Conservation (phyloP, 1,139 yeast genomes). For the Saccharomyces hybrid region DNA sequence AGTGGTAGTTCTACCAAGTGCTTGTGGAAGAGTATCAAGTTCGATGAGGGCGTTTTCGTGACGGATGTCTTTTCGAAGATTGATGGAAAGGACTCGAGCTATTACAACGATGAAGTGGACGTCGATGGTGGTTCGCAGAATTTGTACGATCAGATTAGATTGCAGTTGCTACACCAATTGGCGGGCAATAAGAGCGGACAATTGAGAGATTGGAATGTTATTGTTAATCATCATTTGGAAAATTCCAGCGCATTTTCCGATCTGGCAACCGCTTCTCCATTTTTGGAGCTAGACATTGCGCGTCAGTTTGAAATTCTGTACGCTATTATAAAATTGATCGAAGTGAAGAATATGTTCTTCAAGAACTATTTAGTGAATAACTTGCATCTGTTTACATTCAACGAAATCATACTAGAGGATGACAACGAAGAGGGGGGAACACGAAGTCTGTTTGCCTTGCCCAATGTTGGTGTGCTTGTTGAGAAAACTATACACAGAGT, state of each 20-base stretch:
- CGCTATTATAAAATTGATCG: slow-evolving; percentile 35
- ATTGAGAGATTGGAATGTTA: slow-evolving; percentile 39
- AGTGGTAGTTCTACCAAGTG: slow-evolving; percentile 16
- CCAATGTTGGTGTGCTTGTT: slow-evolving; percentile 28
- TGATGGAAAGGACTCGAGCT: slow-evolving; percentile 2
- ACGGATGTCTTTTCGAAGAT: slow-evolving; percentile 13
- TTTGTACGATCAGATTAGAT: slow-evolving; percentile 23
- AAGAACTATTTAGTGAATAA: slow-evolving; percentile 31
- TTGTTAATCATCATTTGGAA: slow-evolving; percentile 42
- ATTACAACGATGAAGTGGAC: slow-evolving; percentile 7
- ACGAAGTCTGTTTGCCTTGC: slow-evolving; percentile 26
- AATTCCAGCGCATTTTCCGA: slow-evolving; percentile 22
- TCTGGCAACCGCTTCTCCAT: slow-evolving; percentile 36
- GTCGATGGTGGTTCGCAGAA: slow-evolving; percentile 15
- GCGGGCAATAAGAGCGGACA: slow-evolving; percentile 28
- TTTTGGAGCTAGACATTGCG: slow-evolving; percentile 28
- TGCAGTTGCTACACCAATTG: slow-evolving; percentile 36
- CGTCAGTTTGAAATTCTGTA: slow-evolving; percentile 42
- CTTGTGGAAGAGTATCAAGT: slow-evolving; percentile 24
- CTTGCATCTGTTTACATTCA: slow-evolving; percentile 26
- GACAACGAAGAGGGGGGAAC: slow-evolving; percentile 4
- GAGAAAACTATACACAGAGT: slow-evolving; percentile 13
- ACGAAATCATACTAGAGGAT: slow-evolving; percentile 16
- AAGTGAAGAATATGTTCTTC: slow-evolving; percentile 27
- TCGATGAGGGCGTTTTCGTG: slow-evolving; percentile 26